Conservation (phyloP, 345 rosid genomes). For the Firmiana major region DNA sequence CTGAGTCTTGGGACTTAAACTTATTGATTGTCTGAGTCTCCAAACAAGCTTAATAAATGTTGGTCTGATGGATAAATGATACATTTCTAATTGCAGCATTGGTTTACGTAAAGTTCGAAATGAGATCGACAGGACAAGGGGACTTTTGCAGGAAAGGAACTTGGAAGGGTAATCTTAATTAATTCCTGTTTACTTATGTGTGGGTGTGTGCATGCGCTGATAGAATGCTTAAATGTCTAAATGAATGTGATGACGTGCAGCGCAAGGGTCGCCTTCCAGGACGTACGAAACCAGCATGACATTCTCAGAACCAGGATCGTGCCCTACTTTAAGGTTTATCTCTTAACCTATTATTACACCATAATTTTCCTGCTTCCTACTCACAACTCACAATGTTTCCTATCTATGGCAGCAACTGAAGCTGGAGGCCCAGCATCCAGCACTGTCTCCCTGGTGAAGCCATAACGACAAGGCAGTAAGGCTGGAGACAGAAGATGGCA, state of each 20-base stretch:
- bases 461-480: not conserved
- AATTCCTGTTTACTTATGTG: not conserved
- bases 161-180: conserved; percentile 25
- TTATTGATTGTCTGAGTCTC: not conserved
- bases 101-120: conserved; percentile 27
- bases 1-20: not conserved
- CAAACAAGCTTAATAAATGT: not conserved
- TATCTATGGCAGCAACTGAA: conserved; percentile 7
- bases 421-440: not conserved
- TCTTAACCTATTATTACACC: not conserved
- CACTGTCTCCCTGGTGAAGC: not conserved
- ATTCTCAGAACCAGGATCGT: conserved; percentile 25
- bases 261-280: conserved; percentile 6
- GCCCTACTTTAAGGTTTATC: conserved; percentile 28
- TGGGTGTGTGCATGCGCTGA: no score
- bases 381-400: not conserved
- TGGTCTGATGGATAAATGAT: not conserved
- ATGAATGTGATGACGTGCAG: conserved; percentile 13
- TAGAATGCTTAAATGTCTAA: no score
- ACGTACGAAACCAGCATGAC: conserved; percentile 18
- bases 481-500: not conserved
- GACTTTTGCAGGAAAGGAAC: not conserved
- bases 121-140: conserved; percentile 13
- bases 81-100: conserved; percentile 18
- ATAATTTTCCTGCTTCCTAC: not conserved